A percentile compares a stretch with the other conserved stretches of the same genome.
Conservation (phyloP, 495 filamentous ascomycete genomes). For the Penicillium mononematosum region DNA sequence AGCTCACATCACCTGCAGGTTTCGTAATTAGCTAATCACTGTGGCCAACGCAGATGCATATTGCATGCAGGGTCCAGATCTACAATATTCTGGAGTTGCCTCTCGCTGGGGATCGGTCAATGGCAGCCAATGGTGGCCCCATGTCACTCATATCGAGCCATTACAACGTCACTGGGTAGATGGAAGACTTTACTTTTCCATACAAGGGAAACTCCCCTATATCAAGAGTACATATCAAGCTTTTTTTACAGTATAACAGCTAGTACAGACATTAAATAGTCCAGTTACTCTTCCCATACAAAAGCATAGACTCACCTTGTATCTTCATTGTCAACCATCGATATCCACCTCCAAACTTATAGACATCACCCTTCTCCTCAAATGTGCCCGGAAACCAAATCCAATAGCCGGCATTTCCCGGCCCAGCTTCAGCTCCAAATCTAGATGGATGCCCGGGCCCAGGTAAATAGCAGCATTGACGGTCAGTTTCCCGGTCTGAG, state of each 20-base stretch:
- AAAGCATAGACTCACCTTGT: not conserved
- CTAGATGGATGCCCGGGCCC: no score
- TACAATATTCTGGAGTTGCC: not conserved
- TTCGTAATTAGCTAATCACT: conserved; percentile 1
- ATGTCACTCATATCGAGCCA: not conserved
- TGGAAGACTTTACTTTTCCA: not conserved
- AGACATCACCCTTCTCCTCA: no score
- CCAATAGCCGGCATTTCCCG: not conserved
- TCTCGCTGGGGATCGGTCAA: not conserved
- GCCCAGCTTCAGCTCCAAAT: no score
- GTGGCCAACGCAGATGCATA: not conserved
- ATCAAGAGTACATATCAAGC: not conserved
- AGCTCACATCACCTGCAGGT: not conserved
- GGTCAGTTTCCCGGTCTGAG: not conserved
- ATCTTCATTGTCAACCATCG: not conserved
- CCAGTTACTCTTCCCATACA: not conserved
- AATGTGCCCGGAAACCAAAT: no score
- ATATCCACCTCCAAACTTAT: not conserved
- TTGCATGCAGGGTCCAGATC: not conserved
- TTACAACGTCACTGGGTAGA: not conserved
- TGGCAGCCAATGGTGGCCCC: not conserved
- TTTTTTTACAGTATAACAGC: not conserved
- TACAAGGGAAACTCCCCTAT: not conserved
- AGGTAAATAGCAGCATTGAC: not conserved
- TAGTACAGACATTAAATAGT: not conserved